Evolutionary conservation across 1,139 yeast species (phyloP).

Genomic region (Geotrichum candidum): DNA sequence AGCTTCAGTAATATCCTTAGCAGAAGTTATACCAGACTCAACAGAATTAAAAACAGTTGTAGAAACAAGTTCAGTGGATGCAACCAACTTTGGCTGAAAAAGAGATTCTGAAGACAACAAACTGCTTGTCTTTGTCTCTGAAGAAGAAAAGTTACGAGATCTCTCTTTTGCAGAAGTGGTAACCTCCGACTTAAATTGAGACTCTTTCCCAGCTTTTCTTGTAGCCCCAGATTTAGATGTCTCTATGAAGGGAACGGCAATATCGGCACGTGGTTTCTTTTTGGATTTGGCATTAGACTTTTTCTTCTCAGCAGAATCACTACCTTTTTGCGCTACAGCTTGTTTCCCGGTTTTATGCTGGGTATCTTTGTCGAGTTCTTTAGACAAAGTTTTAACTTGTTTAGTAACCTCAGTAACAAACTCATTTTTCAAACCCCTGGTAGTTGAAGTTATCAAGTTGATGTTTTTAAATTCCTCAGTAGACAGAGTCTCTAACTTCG

Average conservation of each 20-base stretch:
- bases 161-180: not conserved
- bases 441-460: not conserved
- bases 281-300: too few relatives aligned
- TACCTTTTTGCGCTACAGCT: too few relatives aligned
- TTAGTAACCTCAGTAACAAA: not conserved
- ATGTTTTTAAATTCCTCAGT: not conserved
- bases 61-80: not conserved
- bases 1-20: not conserved
- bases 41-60: not conserved
- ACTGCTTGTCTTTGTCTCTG: not conserved
- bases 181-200: not conserved
- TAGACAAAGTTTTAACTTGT: not conserved
- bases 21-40: not conserved
- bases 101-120: not conserved
- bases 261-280: too few relatives aligned
- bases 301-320: too few relatives aligned
- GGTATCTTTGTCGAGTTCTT: not conserved
- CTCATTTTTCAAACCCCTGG: not conserved
- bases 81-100: not conserved
- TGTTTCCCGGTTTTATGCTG: too few relatives aligned
- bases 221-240: too few relatives aligned
- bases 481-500: not conserved
- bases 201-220: not conserved
- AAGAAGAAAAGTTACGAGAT: not conserved
- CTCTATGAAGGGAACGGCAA: too few relatives aligned